Evolutionary conservation across 2,329 filamentous ascomycete genomes (phyloP).

Genomic region (Fusarium buxicola): DNA sequence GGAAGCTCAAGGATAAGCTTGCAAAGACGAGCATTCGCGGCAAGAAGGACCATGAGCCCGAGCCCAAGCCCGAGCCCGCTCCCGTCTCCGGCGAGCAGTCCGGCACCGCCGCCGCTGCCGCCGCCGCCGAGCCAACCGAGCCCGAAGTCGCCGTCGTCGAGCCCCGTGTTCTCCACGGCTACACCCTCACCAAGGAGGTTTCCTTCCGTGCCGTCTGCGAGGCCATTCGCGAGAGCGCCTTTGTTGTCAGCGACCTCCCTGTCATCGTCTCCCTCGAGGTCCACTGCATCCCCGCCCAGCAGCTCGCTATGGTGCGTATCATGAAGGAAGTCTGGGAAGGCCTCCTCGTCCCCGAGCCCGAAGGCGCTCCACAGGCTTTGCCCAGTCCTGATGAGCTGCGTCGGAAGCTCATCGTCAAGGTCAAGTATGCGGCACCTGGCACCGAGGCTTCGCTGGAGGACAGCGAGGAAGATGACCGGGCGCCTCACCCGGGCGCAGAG

Average conservation of each 20-base stretch:
- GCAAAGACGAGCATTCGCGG: conserved; percentile 61
- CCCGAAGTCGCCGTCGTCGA: conserved; percentile 61
- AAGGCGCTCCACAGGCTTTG: conserved; percentile 61
- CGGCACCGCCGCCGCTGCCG: conserved; percentile 11
- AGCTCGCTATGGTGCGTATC: conserved; percentile 90
- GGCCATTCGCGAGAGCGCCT: conserved; percentile 83
- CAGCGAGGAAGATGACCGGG: conserved; percentile 52
- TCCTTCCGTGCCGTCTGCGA: conserved; percentile 87
- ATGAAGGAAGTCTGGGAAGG: conserved; percentile 88
- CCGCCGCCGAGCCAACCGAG: conserved; percentile 17
- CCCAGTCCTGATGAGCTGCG: conserved; percentile 77
- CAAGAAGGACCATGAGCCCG: conserved; percentile 41
- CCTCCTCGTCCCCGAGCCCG: conserved; percentile 71
- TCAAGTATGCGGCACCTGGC: conserved; percentile 71
- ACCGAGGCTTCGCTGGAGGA: conserved; percentile 48
- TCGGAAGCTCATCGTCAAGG: conserved; percentile 86
- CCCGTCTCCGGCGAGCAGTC: conserved; percentile 13
- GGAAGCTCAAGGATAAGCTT: conserved; percentile 71
- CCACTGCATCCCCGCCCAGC: conserved; percentile 83
- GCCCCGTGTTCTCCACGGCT: conserved; percentile 85
- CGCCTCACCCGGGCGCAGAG: conserved; percentile 49
- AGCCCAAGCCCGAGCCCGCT: conserved; percentile 10
- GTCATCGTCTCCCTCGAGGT: conserved; percentile 96
- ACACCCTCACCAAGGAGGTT: conserved; percentile 90
- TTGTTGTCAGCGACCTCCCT: conserved; percentile 79